phyloP scores from a whole-genome alignment of 768 basidiomycete species.

The Termitomyces heimii region DNA sequence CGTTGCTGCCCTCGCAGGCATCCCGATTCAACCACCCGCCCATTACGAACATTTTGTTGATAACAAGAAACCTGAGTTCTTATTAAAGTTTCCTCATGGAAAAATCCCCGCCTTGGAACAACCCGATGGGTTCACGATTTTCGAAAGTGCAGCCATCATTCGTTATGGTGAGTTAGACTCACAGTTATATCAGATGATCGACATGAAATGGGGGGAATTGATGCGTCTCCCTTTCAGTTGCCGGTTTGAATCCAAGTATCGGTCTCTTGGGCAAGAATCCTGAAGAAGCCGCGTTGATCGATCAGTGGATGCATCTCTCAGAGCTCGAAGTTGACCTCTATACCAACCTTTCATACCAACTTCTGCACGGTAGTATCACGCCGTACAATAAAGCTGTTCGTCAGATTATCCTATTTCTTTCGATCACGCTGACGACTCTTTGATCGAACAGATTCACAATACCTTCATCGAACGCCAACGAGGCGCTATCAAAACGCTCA shows the following conservation, averaged over 20 bases:
- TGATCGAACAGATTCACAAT: slow-evolving; percentile 47
- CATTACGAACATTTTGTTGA: slow-evolving; percentile 54
- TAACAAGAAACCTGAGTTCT: slow-evolving; percentile 67
- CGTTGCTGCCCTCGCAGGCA: slow-evolving; percentile 51
- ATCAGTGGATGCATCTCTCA: slow-evolving; percentile 65
- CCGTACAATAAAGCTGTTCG: slow-evolving; percentile 68
- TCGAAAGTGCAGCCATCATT: slow-evolving; percentile 76
- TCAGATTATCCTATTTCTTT: background rate
- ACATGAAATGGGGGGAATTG: slow-evolving; percentile 70
- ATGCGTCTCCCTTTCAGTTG: slow-evolving; percentile 58
- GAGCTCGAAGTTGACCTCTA: slow-evolving; percentile 45
- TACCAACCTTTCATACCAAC: slow-evolving; percentile 21
- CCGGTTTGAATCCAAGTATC: slow-evolving; percentile 75
- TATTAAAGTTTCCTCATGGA: slow-evolving; percentile 69
- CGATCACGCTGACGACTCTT: background rate
- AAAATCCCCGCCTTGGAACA: slow-evolving; percentile 84
- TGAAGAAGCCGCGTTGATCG: slow-evolving; percentile 55
- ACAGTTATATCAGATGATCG: slow-evolving; percentile 41
- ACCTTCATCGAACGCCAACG: slow-evolving; percentile 44
- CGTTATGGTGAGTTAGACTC: slow-evolving; percentile 69
- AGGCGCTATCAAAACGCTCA: slow-evolving; percentile 60
- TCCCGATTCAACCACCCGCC: slow-evolving; percentile 49
- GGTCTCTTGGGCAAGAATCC: slow-evolving; percentile 52
- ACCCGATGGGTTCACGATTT: slow-evolving; percentile 70
- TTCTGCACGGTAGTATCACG: slow-evolving; percentile 32